phyloP scores from a whole-genome alignment of 2,329 filamentous ascomycete species.

The Dryadomyces sulphureus region DNA sequence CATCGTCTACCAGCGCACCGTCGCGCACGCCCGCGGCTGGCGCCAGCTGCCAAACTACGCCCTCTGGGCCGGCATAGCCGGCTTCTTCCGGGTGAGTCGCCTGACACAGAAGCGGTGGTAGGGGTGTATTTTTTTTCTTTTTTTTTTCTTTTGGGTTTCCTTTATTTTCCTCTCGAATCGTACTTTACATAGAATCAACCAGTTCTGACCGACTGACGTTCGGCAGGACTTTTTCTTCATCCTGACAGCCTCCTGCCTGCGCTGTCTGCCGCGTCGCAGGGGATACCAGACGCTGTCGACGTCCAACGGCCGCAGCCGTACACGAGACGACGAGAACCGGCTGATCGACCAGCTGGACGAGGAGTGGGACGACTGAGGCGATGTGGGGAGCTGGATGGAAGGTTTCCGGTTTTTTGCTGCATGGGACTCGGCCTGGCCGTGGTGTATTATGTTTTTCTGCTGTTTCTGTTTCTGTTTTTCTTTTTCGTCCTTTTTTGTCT shows the following conservation, averaged over 20 bases:
- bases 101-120: not conserved
- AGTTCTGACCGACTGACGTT: not conserved
- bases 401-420: not conserved
- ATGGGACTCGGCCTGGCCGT: not conserved
- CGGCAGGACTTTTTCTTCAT: conserved; percentile 51
- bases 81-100: conserved; percentile 60
- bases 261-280: conserved; percentile 46
- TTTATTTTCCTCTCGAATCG: not conserved
- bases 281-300: conserved; percentile 53
- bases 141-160: not conserved
- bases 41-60: conserved; percentile 87
- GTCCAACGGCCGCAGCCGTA: conserved; percentile 32
- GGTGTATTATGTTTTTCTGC: not conserved
- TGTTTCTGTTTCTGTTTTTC: not conserved
- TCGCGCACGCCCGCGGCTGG: conserved; percentile 90
- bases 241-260: conserved; percentile 52
- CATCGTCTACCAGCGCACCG: conserved; percentile 88
- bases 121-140: not conserved
- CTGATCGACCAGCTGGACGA: conserved; percentile 93
- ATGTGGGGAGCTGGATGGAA: not conserved
- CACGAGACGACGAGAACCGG: conserved; percentile 73
- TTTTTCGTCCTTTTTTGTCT: not conserved
- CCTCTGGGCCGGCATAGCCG: conserved; percentile 78
- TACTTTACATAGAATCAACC: not conserved
- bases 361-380: conserved; percentile 78